phyloP scores from a whole-genome alignment of 1,139 yeast species.

The Pneumocystis carinii region DNA sequence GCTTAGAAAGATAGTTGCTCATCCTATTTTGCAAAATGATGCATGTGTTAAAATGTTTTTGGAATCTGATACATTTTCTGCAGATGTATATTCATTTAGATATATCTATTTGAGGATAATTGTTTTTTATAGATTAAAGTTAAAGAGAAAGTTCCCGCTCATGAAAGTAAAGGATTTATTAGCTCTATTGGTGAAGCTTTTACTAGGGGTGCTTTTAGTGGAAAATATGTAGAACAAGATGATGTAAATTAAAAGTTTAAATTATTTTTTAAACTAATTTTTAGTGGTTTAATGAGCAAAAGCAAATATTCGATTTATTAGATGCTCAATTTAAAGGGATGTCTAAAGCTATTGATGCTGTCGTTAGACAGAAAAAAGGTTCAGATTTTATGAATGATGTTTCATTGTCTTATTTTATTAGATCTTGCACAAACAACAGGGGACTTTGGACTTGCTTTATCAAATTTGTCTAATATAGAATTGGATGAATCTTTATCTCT shows the following conservation, averaged over 20 bases:
- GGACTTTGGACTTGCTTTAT: conserved; percentile 43
- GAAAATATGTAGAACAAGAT: conserved; percentile 62
- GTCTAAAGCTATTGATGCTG: conserved; percentile 55
- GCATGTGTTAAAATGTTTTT: conserved; percentile 65
- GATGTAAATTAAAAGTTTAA: background rate
- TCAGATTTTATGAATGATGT: conserved; percentile 21
- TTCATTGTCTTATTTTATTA: background rate
- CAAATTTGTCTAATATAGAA: conserved; percentile 56
- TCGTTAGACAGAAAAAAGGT: conserved; percentile 63
- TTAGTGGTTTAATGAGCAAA: conserved; percentile 52
- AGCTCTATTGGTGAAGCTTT: conserved; percentile 34
- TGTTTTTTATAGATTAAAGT: conserved; percentile 13
- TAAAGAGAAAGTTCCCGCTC: conserved; percentile 11
- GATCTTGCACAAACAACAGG: conserved; percentile 38
- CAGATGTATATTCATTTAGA: conserved; percentile 28
- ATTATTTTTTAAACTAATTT: background rate
- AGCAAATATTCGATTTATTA: conserved; percentile 51
- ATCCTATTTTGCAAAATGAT: conserved; percentile 47
- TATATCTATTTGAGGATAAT: conserved; percentile 16
- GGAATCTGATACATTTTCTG: conserved; percentile 53
- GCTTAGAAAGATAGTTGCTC: conserved; percentile 54
- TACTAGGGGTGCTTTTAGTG: conserved; percentile 30
- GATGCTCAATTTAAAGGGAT: conserved; percentile 61
- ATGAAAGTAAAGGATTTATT: conserved; percentile 36
- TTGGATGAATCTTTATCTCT: conserved; percentile 53